Evolutionary conservation across 441 rosid species (phyloP).

Genomic region (Corymbia citriodora): DNA sequence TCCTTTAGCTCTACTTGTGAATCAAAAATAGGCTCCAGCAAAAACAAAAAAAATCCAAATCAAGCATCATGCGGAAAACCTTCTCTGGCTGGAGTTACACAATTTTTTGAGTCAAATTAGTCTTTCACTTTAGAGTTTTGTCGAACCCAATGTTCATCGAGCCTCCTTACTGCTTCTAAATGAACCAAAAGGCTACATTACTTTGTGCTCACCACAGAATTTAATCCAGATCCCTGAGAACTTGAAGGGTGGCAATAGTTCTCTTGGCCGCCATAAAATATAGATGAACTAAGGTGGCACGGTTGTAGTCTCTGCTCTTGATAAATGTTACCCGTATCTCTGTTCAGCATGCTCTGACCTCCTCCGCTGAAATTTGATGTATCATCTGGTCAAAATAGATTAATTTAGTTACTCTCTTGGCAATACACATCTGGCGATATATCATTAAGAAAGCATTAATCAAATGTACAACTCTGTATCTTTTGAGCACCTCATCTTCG

Average conservation of each 20-base stretch:
- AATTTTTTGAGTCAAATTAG: not conserved
- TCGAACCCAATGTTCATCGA: not conserved
- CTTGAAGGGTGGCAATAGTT: constrained; percentile 48
- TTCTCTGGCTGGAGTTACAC: not conserved
- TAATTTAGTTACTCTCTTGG: not conserved
- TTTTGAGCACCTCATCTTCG: not conserved
- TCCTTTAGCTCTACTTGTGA: not conserved
- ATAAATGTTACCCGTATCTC: constrained; percentile 32
- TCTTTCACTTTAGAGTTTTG: not conserved
- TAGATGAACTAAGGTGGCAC: constrained; percentile 84
- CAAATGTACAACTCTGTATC: not conserved
- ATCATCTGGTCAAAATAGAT: constrained; percentile 15
- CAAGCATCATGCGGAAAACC: not conserved
- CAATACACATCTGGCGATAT: not conserved
- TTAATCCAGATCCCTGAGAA: constrained; percentile 26
- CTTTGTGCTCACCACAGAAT: constrained; percentile 38
- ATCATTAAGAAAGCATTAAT: not conserved
- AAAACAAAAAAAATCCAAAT: not conserved
- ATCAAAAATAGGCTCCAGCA: not conserved
- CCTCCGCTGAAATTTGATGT: constrained; percentile 18
- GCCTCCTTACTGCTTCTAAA: not conserved
- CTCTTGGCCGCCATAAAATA: constrained; percentile 92
- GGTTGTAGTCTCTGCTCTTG: constrained; percentile 74
- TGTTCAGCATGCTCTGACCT: constrained; percentile 15
- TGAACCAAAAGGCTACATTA: not conserved